Evolutionary conservation across 1,284 basidiomycete genomes (phyloP), one percentile per base, ranked within the genome.

Genomic region (Limonomyces culmigenus): DNA sequence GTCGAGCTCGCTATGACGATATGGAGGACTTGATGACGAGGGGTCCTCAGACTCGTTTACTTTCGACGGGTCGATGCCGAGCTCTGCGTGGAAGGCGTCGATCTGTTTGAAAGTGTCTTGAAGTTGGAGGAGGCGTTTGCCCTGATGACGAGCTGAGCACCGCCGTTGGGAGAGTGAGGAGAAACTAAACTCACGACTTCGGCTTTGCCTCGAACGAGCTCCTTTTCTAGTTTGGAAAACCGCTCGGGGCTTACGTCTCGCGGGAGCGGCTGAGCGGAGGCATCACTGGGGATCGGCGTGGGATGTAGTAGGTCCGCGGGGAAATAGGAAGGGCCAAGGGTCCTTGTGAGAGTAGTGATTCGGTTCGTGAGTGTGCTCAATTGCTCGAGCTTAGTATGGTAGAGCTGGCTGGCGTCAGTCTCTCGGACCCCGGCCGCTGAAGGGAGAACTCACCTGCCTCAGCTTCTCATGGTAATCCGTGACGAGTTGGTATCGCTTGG

Each of bases 301-400:
- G 53, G 48, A 38, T 56, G 54, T 44, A 70, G 23, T 15, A 79
- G 54, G 40, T 84, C 80, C 3, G 51, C 44, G 0, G 62, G 39
- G 46, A 70, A 80, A 50, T 71, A 86, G 15, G 63, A 63, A 2
- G 59, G 42, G 2, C 78, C 80, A 5, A 83, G 61, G 1, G 68
- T 76, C 15, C 65, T 63, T 4, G 70, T 56, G 5, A 84, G 59
- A 0, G 60, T 46, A 31, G 56, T 60, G 27, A 87, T 52, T 25
- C 77, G 74, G 47, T 68, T 70, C 29, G 65, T 72, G 36, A 85
- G 51, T 3, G 74, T 70, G 35, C 62, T 63, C 15, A 83, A 52
- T 44, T 85, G 80, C 45, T 86, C 81, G 8, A 81, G 62, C 48
- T 84, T 85, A 4, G 76, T 73, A 47, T 83, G 75, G 47, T 85